phyloP scores from a whole-genome alignment of 257 asterid genomes.

The Primulina huaijiensis region DNA sequence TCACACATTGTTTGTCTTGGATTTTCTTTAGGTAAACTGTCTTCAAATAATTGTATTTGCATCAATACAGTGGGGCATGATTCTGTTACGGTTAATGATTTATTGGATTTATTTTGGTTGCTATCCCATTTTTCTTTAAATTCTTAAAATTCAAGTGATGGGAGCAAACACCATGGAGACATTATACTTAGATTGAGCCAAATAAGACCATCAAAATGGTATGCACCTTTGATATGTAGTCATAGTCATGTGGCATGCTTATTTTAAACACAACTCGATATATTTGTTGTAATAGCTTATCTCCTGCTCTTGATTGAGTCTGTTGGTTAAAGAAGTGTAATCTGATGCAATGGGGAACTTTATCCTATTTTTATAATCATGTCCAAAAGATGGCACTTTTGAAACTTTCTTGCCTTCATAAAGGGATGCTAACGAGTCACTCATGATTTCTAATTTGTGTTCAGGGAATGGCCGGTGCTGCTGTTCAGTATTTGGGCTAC shows the following conservation, averaged over 20 bases:
- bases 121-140: conserved; percentile 5
- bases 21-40: neutral
- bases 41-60: neutral
- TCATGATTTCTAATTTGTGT: conserved; percentile 34
- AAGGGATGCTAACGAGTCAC: conserved; percentile 18
- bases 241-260: neutral
- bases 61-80: neutral
- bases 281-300: conserved; percentile 14
- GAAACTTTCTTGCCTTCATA: conserved; percentile 14
- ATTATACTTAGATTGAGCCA: neutral
- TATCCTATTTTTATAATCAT: conserved; percentile 23
- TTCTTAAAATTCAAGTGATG: neutral
- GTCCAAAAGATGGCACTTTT: conserved; percentile 7
- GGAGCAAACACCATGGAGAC: conserved; percentile 1
- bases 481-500: conserved; percentile 91
- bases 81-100: conserved; percentile 1
- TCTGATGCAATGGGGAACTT: conserved; percentile 2
- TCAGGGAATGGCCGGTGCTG: conserved; percentile 94
- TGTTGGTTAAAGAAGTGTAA: conserved; percentile 9
- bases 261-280: neutral
- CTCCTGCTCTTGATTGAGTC: conserved; percentile 6
- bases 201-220: conserved; percentile 1
- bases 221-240: neutral
- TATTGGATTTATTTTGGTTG: conserved; percentile 1
- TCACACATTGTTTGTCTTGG: neutral